Evolutionary conservation across 306 rosid genomes (phyloP), one percentile per base, ranked within the genome.

Genomic region (Vigna mungo): DNA sequence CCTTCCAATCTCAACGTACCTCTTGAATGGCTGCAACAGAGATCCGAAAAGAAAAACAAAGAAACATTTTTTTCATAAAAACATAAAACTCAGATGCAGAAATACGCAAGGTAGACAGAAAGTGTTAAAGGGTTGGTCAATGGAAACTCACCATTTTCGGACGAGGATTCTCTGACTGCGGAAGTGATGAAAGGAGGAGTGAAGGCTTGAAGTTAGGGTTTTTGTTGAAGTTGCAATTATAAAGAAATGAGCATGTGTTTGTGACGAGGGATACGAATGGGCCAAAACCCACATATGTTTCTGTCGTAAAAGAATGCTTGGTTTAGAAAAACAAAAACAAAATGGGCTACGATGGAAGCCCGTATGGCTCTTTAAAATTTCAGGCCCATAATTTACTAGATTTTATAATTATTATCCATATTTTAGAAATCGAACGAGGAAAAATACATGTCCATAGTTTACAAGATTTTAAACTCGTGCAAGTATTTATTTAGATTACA

Each of bases 1-100:
- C 87, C 97, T 85, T 41, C 97, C 97, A 79, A 90, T 87, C 91
- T 92, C 97, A 10, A 90, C 82, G 84, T 47, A 90, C 83, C 97
- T 86, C 86, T 90, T 92, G 88, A 89, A 88, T 74, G 96, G 96
- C 93, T 90, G 44, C 84, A 48, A n/a, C 37, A 30, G 17, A 74
- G 64, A 63, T 23, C 44, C 32, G 34, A 41, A 15, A 32, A 39
- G 5, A 1, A 37, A 14, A 36, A 25, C 9, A 0, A 11, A 1
- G 7, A 9, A 21, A 17, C 9, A 60, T 27, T 4, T 4, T 56
- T 17, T 68, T 7, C 0, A 49, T 56, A 20, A 60, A 25, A 30
- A 70, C 18, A 44, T 34, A 63, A 20, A 25, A 17, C 34, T 34
- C 30, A 71, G 58, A 52, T 27, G 20, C 11, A 16, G 66, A 15